Evolutionary conservation across 345 rosid genomes (phyloP).

Genomic region (Pistacia atlantica): DNA sequence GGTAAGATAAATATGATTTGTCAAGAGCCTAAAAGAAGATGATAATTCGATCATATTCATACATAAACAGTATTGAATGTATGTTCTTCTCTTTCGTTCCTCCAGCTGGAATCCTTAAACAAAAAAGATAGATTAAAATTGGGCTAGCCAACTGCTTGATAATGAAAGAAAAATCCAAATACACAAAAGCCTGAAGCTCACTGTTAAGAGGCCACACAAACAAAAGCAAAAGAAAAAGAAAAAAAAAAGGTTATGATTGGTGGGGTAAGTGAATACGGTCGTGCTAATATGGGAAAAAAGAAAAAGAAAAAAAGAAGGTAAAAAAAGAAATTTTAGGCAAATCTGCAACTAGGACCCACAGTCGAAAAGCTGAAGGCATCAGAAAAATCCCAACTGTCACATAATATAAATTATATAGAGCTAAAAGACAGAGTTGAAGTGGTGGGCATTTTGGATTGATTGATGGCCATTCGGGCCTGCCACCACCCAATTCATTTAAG

Average conservation of each 20-base stretch:
- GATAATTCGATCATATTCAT: background rate
- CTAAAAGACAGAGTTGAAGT: constrained; percentile 14
- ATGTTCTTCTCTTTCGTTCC: background rate
- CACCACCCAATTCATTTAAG: background rate
- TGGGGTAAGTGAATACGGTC: constrained; percentile 29
- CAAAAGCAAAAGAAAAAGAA: background rate
- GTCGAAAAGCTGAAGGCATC: constrained; percentile 26
- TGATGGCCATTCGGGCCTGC: constrained; percentile 23
- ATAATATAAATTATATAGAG: background rate
- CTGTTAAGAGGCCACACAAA: constrained; percentile 14
- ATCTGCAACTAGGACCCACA: constrained; percentile 16
- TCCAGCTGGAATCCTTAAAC: constrained; percentile 1
- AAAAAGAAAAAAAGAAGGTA: too few relatives aligned
- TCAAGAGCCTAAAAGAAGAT: background rate
- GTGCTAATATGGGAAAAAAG: constrained; percentile 7
- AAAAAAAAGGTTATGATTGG: constrained; percentile 22
- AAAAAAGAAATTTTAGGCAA: constrained; percentile 1
- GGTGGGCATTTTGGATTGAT: constrained; percentile 24
- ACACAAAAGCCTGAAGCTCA: background rate
- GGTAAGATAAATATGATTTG: background rate
- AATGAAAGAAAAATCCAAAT: too few relatives aligned
- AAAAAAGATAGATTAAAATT: background rate
- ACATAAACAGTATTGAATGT: background rate
- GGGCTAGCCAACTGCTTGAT: background rate
- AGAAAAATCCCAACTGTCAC: constrained; percentile 8